A percentile compares a stretch with the other conserved stretches of the same genome.
Conservation (phyloP, 2,329 filamentous ascomycete genomes). For the Aspergillus calidoustus region DNA sequence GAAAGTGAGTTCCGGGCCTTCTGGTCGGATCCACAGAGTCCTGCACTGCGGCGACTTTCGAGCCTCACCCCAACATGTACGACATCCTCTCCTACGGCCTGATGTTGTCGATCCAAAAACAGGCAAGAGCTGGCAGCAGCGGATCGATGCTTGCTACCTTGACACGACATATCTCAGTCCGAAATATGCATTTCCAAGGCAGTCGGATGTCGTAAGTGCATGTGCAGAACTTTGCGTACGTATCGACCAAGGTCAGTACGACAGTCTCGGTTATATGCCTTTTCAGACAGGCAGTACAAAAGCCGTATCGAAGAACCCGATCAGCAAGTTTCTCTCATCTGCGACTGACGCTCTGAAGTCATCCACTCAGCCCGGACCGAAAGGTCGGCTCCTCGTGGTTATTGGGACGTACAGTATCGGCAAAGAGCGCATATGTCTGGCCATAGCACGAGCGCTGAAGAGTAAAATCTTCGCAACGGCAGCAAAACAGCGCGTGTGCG, state of each 20-base stretch:
- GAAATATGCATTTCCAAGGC: constrained; percentile 89
- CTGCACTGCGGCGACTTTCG: constrained; percentile 96
- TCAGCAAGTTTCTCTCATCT: constrained; percentile 65
- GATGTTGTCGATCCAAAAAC: constrained; percentile 71
- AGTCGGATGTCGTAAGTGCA: constrained; percentile 82
- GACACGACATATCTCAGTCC: constrained; percentile 97
- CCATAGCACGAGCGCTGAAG: constrained; percentile 82
- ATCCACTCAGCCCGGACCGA: constrained; percentile 39
- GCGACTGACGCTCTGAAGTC: constrained; percentile 39
- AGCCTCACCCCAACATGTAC: constrained; percentile 81
- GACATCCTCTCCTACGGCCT: constrained; percentile 79
- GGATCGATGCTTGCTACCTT: constrained; percentile 92
- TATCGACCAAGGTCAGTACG: constrained; percentile 71
- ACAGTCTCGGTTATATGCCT: constrained; percentile 59
- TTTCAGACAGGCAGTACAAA: constrained; percentile 61
- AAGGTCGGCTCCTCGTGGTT: constrained; percentile 80
- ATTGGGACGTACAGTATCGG: constrained; percentile 98
- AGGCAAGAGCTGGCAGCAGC: constrained; percentile 76
- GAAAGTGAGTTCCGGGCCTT: constrained; percentile 69
- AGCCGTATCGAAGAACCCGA: constrained; percentile 56
- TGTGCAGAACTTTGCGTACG: constrained; percentile 87
- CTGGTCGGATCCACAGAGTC: constrained; percentile 72
- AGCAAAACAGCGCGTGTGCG: constrained; percentile 81
- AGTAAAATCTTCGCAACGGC: constrained; percentile 89
- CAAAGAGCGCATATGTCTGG: constrained; percentile 93